phyloP scores from a whole-genome alignment of 2,329 filamentous ascomycete species.

The Graphilbum ipis-grandicollis region DNA sequence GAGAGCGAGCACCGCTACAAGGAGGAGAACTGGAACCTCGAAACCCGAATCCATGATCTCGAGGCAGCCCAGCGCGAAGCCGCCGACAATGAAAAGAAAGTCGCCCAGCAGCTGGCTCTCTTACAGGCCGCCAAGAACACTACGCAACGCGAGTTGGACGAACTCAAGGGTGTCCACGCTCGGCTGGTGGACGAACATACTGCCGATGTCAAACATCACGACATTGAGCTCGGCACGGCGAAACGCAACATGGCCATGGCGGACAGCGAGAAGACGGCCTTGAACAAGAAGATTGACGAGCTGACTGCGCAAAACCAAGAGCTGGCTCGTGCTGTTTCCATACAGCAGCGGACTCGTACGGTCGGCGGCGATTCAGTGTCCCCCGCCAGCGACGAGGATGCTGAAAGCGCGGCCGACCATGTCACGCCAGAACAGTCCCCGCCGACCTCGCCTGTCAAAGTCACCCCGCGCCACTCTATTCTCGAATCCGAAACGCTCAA shows the following conservation, averaged over 20 bases:
- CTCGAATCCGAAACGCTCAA: slow-evolving; percentile 93
- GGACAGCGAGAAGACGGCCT: slow-evolving; percentile 58
- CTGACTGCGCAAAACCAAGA: slow-evolving; percentile 80
- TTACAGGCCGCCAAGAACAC: slow-evolving; percentile 58
- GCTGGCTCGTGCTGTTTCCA: slow-evolving; percentile 64
- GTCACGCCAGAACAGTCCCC: slow-evolving; percentile 79
- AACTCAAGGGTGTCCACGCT: slow-evolving; percentile 63
- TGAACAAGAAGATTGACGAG: slow-evolving; percentile 79
- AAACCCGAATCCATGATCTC: slow-evolving; percentile 79
- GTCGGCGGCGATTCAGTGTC: slow-evolving; percentile 46
- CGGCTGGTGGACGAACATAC: slow-evolving; percentile 71
- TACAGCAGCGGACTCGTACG: slow-evolving; percentile 46
- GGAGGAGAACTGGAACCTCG: slow-evolving; percentile 95
- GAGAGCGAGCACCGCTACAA: slow-evolving; percentile 94
- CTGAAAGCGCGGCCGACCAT: slow-evolving; percentile 48
- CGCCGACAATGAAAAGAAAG: slow-evolving; percentile 65
- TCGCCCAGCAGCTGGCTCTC: slow-evolving; percentile 54
- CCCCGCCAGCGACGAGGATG: slow-evolving; percentile 42
- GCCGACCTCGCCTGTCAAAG: slow-evolving; percentile 77
- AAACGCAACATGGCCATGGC: slow-evolving; percentile 64
- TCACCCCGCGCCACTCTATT: slow-evolving; percentile 74
- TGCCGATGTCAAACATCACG: slow-evolving; percentile 61
- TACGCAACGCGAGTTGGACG: slow-evolving; percentile 76
- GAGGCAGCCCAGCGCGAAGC: slow-evolving; percentile 57
- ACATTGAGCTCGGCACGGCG: slow-evolving; percentile 71